Evolutionary conservation across 2,329 filamentous ascomycete genomes (phyloP).

Genomic region (Simplicillium sp.): DNA sequence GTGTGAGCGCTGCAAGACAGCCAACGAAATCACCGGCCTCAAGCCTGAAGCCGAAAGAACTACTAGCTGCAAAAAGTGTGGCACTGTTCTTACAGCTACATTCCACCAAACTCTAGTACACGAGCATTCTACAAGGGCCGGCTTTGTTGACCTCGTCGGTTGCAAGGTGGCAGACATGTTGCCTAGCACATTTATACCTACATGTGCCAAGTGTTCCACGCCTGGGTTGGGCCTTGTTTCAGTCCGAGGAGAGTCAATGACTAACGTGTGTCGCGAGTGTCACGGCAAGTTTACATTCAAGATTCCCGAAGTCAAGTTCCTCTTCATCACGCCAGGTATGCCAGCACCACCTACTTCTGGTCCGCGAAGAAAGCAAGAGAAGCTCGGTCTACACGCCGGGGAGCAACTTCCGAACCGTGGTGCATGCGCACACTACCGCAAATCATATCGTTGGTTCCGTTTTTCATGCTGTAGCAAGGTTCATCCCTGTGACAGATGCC

Average conservation of each 20-base stretch:
- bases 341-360: constrained; percentile 28
- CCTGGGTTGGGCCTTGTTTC: constrained; percentile 58
- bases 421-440: constrained; percentile 47
- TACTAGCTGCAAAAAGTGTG: constrained; percentile 50
- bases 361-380: constrained; percentile 38
- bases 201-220: constrained; percentile 68
- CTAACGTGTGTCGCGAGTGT: constrained; percentile 70
- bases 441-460: constrained; percentile 54
- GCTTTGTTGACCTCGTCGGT: constrained; percentile 68
- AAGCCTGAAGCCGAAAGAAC: constrained; percentile 43
- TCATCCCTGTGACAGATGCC: constrained; percentile 61
- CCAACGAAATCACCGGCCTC: constrained; percentile 59
- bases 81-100: constrained; percentile 35
- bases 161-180: constrained; percentile 70
- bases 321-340: constrained; percentile 54
- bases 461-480: constrained; percentile 54
- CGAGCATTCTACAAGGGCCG: constrained; percentile 61
- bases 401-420: constrained; percentile 44
- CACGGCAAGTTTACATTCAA: constrained; percentile 73
- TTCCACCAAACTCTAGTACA: constrained; percentile 67
- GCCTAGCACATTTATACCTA: constrained; percentile 70
- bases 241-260: constrained; percentile 63
- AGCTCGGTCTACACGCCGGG: constrained; percentile 46
- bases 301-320: constrained; percentile 69
- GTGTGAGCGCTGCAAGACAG: constrained; percentile 69